phyloP scores from a whole-genome alignment of 2,329 filamentous ascomycete genomes.

The Peltaster fructicola region DNA sequence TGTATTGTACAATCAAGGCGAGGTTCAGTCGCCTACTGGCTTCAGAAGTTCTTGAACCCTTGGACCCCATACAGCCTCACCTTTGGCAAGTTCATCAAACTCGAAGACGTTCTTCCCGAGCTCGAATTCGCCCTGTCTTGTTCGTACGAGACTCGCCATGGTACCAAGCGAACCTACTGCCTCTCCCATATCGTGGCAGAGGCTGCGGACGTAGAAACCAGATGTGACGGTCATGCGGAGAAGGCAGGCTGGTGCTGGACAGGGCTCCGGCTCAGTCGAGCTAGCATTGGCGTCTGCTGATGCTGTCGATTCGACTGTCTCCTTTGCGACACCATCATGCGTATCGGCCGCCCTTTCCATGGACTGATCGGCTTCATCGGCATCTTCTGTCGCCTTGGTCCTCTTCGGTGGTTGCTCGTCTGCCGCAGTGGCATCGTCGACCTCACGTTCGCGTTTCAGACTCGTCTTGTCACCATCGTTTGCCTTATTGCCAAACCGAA shows the following conservation, averaged over 20 bases:
- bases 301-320: conserved; percentile 1
- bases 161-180: conserved; percentile 66
- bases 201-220: conserved; percentile 88
- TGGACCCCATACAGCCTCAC: conserved; percentile 68
- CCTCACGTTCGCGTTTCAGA: conserved; percentile 17
- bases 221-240: conserved; percentile 86
- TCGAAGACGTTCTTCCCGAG: conserved; percentile 60
- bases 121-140: conserved; percentile 64
- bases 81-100: conserved; percentile 56
- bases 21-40: no score
- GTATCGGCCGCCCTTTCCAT: conserved; percentile 2
- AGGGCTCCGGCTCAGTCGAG: conserved; percentile 6
- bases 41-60: conserved; percentile 43
- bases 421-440: conserved; percentile 5
- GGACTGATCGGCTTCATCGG: conserved; percentile 4
- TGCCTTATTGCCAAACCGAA: no score
- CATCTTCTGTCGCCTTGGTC: conserved; percentile 17
- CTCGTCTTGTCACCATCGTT: conserved; percentile 20
- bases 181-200: conserved; percentile 79
- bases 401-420: conserved; percentile 18
- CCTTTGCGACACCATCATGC: no score
- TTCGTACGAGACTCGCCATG: conserved; percentile 72
- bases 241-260: conserved; percentile 51
- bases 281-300: conserved; percentile 4
- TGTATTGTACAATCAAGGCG: no score